These are phyloP conservation scores for Ustilago vetiveriae DNA, from an alignment of 1,284 basidiomycete genomes.

Conservation along the genomic window DNA sequence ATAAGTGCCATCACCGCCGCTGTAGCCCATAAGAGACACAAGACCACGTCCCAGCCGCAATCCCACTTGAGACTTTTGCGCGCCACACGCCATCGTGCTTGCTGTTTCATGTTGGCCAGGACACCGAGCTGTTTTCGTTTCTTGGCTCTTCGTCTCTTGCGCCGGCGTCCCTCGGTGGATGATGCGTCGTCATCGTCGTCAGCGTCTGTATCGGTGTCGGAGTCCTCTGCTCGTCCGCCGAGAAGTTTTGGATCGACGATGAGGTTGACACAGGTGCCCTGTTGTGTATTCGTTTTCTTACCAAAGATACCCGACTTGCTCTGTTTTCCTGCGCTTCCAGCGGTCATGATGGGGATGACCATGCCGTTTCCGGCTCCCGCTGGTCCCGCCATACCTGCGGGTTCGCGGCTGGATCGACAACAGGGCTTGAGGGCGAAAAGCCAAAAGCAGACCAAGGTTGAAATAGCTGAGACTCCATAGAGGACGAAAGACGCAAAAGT, in stretches of 20 bases:
- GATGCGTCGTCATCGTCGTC: slow-evolving; percentile 25
- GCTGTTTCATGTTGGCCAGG: slow-evolving; percentile 44
- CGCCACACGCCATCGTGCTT: slow-evolving; percentile 44
- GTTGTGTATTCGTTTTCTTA: slow-evolving; percentile 37
- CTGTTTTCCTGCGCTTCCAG: slow-evolving; percentile 10
- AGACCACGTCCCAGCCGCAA: slow-evolving; percentile 45
- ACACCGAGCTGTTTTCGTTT: slow-evolving; percentile 19
- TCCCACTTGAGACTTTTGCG: slow-evolving; percentile 46
- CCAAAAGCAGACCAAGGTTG: slow-evolving; percentile 46
- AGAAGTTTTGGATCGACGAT: slow-evolving; percentile 55
- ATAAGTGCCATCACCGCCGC: slow-evolving; percentile 43
- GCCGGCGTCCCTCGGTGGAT: slow-evolving; percentile 21
- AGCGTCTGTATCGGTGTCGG: slow-evolving; percentile 22
- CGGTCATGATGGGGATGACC: slow-evolving; percentile 50
- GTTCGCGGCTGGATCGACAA: slow-evolving; percentile 24
- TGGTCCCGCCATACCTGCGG: slow-evolving; percentile 3
- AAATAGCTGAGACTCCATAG: slow-evolving; percentile 41
- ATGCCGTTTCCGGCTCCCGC: slow-evolving; percentile 41
- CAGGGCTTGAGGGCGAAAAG: slow-evolving; percentile 44
- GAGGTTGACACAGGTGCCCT: slow-evolving; percentile 51
- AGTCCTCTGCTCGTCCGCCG: slow-evolving; percentile 23
- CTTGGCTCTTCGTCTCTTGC: slow-evolving; percentile 27
- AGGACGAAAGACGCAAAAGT: slow-evolving; percentile 45
- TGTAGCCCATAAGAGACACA: slow-evolving; percentile 45
- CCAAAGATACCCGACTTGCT: slow-evolving; percentile 25